These are phyloP conservation scores for Aschersonia sp. DNA, from an alignment of 2,329 filamentous ascomycete genomes.

Conservation along the genomic window DNA sequence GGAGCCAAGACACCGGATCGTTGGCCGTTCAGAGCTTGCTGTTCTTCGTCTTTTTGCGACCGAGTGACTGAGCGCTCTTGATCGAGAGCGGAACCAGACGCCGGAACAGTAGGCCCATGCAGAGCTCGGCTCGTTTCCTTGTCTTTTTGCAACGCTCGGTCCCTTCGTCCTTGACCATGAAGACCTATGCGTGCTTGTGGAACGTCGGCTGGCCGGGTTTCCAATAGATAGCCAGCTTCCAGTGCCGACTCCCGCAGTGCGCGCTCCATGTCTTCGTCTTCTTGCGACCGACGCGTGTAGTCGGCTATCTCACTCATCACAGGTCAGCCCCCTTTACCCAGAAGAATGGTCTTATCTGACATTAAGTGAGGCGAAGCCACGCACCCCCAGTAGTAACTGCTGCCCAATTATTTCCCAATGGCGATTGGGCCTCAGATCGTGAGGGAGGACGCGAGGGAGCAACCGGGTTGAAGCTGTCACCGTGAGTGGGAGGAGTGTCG, in stretches of 20 bases:
- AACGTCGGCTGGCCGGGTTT: conserved; percentile 6
- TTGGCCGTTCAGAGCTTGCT: conserved; percentile 16
- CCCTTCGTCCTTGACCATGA: too few species aligned
- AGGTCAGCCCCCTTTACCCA: too few species aligned
- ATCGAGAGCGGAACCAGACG: too few species aligned
- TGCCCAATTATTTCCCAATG: conserved; percentile 35
- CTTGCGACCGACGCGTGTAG: conserved; percentile 15
- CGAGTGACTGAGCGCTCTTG: too few species aligned
- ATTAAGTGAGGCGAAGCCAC: background rate
- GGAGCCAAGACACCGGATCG: conserved; percentile 34
- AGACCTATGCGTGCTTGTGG: background rate
- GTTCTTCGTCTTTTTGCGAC: too few species aligned
- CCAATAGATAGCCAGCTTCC: conserved; percentile 28
- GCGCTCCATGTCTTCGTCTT: conserved; percentile 40
- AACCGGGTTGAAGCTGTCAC: conserved; percentile 19
- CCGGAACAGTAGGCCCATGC: too few species aligned
- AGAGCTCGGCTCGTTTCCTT: too few species aligned
- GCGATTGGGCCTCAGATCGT: conserved; percentile 40
- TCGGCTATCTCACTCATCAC: too few species aligned
- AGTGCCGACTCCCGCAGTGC: conserved; percentile 41
- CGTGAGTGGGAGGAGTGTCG: conserved; percentile 23
- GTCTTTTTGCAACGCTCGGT: too few species aligned
- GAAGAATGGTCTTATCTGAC: background rate
- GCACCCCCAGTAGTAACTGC: conserved; percentile 25
- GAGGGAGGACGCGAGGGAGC: conserved; percentile 50